A percentile compares a stretch with the other conserved stretches of the same genome.
Evolutionary conservation across 2,329 filamentous ascomycete genomes (phyloP).

Genomic region (Atkinsonella hypoxylon): DNA sequence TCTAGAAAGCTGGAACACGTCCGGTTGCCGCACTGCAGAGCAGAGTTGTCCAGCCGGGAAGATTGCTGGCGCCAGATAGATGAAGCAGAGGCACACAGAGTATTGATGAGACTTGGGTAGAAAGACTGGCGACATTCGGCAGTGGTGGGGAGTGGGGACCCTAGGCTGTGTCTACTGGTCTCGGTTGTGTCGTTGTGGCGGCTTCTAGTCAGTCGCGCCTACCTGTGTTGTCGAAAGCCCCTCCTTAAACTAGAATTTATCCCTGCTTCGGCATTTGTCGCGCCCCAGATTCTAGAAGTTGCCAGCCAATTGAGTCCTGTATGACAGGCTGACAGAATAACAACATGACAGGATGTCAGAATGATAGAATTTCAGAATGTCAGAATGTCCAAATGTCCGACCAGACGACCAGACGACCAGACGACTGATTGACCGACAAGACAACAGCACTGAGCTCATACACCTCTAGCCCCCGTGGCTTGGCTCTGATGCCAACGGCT

Average conservation of each 20-base stretch:
- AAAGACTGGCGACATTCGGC: too few relatives aligned
- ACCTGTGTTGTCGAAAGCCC: not conserved
- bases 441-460: not conserved
- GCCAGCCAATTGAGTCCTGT: not conserved
- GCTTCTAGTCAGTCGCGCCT: not conserved
- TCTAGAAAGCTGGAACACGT: not conserved
- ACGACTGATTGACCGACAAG: too few relatives aligned
- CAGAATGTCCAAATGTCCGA: too few relatives aligned
- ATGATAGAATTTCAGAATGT: too few relatives aligned
- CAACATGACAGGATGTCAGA: too few relatives aligned
- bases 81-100: too few relatives aligned
- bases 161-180: too few relatives aligned
- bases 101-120: too few relatives aligned
- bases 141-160: too few relatives aligned
- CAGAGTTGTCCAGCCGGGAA: not conserved
- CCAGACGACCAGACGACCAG: too few relatives aligned
- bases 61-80: too few relatives aligned
- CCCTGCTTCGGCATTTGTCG: not conserved
- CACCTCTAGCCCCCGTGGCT: not conserved
- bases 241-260: constrained; percentile 12
- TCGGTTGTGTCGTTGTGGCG: too few relatives aligned
- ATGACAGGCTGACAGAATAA: not conserved
- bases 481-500: not conserved
- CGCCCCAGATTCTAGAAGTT: not conserved
- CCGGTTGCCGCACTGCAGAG: not conserved